Evolutionary conservation across 257 asterid species (phyloP).

Genomic region (Anisodus tanguticus): DNA sequence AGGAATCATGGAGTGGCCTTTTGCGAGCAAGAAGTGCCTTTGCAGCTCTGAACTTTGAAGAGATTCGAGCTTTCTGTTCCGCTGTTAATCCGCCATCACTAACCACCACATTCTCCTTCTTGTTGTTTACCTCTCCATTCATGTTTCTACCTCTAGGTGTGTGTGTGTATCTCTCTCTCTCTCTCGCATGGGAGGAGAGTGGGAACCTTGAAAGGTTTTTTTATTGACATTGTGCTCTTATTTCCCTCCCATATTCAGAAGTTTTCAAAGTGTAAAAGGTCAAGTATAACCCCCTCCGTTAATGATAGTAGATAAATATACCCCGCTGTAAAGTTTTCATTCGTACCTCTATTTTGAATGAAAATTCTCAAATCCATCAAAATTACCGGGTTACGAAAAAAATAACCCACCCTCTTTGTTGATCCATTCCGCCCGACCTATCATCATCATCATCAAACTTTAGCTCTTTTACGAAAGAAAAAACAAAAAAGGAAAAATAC

Average conservation of each 20-base stretch:
- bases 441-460: too few species aligned
- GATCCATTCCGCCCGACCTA: too few species aligned
- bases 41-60: conserved; percentile 79
- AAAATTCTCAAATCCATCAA: too few species aligned
- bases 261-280: too few species aligned
- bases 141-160: neutral
- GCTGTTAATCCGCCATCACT: conserved; percentile 67
- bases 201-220: neutral
- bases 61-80: conserved; percentile 81
- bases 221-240: neutral
- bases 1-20: conserved; percentile 49
- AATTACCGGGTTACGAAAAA: too few species aligned
- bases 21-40: conserved; percentile 82
- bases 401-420: too few species aligned
- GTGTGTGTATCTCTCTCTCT: neutral
- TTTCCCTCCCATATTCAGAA: conserved; percentile 10
- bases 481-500: too few species aligned
- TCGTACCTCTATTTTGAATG: too few species aligned
- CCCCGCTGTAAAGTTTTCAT: too few species aligned
- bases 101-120: conserved; percentile 62
- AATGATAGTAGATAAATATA: too few species aligned
- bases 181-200: neutral
- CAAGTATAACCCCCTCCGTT: too few species aligned
- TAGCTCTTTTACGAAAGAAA: too few species aligned
- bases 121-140: conserved; percentile 46